These are phyloP conservation scores for Zoysia pacifica DNA, from an alignment of 176 grass and related monocot species.

Conservation along the genomic window DNA sequence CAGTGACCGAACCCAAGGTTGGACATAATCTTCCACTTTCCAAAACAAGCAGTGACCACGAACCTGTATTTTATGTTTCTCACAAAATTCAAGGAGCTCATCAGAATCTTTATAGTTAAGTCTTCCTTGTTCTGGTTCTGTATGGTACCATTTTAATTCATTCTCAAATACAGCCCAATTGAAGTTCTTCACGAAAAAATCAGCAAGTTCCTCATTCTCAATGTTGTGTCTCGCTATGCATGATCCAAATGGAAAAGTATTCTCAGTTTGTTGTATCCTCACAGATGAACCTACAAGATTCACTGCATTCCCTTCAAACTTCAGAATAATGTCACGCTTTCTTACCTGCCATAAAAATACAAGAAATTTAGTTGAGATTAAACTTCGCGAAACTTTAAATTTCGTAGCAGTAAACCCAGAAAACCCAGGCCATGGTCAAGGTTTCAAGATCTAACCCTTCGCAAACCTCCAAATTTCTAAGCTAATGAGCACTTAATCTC, in stretches of 20 bases:
- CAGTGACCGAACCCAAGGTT: slow-evolving; percentile 77
- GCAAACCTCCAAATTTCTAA: slow-evolving; percentile 10
- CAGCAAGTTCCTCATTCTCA: slow-evolving; percentile 86
- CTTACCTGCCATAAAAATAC: slow-evolving; percentile 59
- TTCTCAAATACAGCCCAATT: slow-evolving; percentile 99
- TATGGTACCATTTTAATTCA: slow-evolving; percentile 97
- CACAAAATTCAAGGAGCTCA: slow-evolving; percentile 82
- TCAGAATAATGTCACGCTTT: slow-evolving; percentile 76
- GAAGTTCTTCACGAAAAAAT: slow-evolving; percentile 95
- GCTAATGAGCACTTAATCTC: background rate
- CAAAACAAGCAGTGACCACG: slow-evolving; percentile 96
- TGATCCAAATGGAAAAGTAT: slow-evolving; percentile 89
- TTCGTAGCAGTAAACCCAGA: background rate
- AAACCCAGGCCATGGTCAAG: background rate
- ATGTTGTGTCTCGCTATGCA: slow-evolving; percentile 86
- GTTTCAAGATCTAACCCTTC: background rate
- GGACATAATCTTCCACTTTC: slow-evolving; percentile 87
- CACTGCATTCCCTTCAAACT: slow-evolving; percentile 57
- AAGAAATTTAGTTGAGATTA: background rate
- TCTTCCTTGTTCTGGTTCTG: slow-evolving; percentile 73
- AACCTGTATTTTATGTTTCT: slow-evolving; percentile 75
- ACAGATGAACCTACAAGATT: slow-evolving; percentile 61
- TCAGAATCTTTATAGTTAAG: slow-evolving; percentile 94
- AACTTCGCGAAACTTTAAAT: slow-evolving; percentile 10
- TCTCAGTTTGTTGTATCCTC: slow-evolving; percentile 72